Conservation (phyloP, 495 filamentous ascomycete genomes). For the Xeromyces bisporus region DNA sequence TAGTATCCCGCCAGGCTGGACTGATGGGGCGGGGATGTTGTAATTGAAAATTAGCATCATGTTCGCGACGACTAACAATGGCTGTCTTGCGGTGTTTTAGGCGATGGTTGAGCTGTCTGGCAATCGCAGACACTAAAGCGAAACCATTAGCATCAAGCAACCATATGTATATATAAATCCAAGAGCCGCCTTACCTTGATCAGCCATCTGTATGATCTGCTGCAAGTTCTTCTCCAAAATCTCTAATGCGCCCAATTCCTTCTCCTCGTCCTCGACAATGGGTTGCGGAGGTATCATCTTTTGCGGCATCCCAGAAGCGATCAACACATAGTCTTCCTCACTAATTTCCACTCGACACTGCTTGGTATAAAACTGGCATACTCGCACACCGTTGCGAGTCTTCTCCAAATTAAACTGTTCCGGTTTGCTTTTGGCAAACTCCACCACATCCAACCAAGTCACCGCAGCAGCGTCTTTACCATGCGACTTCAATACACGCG, state of each 20-base stretch:
- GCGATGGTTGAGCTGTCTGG: constrained; percentile 67
- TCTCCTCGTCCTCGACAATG: constrained; percentile 70
- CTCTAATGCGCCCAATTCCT: constrained; percentile 67
- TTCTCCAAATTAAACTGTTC: constrained; percentile 62
- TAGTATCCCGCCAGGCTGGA: constrained; percentile 23
- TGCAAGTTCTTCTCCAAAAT: constrained; percentile 63
- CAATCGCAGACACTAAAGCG: constrained; percentile 49
- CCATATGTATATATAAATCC: too few relatives aligned
- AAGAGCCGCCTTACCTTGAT: constrained; percentile 67
- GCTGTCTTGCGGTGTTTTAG: constrained; percentile 57
- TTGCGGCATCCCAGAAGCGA: constrained; percentile 64
- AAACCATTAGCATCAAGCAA: constrained; percentile 1
- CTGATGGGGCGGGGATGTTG: constrained; percentile 15
- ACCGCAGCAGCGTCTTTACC: constrained; percentile 45
- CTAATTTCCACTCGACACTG: constrained; percentile 70
- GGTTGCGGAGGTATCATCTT: constrained; percentile 71
- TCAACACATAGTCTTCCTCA: constrained; percentile 72
- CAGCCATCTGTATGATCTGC: constrained; percentile 59
- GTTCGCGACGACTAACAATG: constrained; percentile 43
- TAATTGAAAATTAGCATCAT: constrained; percentile 23
- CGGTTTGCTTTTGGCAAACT: constrained; percentile 66
- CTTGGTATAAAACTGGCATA: constrained; percentile 68
- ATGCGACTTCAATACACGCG: constrained; percentile 47
- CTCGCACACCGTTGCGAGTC: constrained; percentile 44
- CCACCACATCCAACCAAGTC: constrained; percentile 71